phyloP scores from a whole-genome alignment of 2,329 filamentous ascomycete genomes.

The Pyrenophora graminea region DNA sequence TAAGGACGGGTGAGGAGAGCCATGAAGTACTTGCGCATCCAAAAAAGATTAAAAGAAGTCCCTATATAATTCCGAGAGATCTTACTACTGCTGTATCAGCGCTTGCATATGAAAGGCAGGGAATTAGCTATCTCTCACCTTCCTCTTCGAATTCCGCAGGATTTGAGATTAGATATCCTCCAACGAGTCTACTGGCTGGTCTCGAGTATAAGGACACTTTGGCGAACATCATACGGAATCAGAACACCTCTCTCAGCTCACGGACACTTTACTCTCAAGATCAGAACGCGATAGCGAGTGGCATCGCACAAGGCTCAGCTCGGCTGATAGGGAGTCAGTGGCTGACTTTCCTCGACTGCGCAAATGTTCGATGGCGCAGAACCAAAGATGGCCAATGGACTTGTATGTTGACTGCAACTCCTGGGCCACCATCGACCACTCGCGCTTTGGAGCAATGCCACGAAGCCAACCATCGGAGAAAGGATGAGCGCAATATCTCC shows the following conservation, averaged over 20 bases:
- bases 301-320: slow-evolving; percentile 26
- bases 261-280: slow-evolving; percentile 32
- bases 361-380: slow-evolving; percentile 32
- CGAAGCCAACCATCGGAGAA: slow-evolving; percentile 4
- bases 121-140: slow-evolving; percentile 27
- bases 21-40: slow-evolving; percentile 31
- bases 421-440: slow-evolving; percentile 18
- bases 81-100: slow-evolving; percentile 19
- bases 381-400: slow-evolving; percentile 25
- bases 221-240: slow-evolving; percentile 20
- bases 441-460: slow-evolving; percentile 21
- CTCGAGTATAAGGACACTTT: slow-evolving; percentile 32
- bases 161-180: slow-evolving; percentile 28
- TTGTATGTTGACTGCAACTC: slow-evolving; percentile 27
- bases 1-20: slow-evolving; percentile 17
- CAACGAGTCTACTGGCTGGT: slow-evolving; percentile 21
- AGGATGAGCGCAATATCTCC: slow-evolving; percentile 17
- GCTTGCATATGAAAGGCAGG: slow-evolving; percentile 8
- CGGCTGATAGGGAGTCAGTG: slow-evolving; percentile 33
- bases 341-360: slow-evolving; percentile 28
- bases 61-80: slow-evolving; percentile 14
- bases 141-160: slow-evolving; percentile 20
- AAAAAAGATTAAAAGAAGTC: slow-evolving; percentile 21
- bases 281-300: slow-evolving; percentile 29
- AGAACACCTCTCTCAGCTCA: slow-evolving; percentile 19